Base-by-base conservation (phyloP, 2,329 filamentous ascomycete species). In the Alternaria sp. region DNA sequence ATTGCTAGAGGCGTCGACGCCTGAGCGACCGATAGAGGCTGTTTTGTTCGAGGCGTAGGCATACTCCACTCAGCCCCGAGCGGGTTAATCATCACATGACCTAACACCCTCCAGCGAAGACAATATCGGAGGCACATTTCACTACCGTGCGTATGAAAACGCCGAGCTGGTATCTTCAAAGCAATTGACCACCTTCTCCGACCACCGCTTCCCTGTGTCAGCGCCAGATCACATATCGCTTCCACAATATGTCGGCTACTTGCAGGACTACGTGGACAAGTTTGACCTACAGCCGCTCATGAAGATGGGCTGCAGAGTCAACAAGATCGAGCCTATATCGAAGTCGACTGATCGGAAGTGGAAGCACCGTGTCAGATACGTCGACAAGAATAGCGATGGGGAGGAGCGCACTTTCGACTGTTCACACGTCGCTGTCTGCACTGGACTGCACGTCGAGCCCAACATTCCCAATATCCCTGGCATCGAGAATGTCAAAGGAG, bases 101-200 rank as follows among this genome's bases (percentile, higher is more conserved):
- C 63, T 69, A 50, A 70, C 33, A 26, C 18, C 28, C 4, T 18
- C 50, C 51, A 77, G 75, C 25, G 80, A 83, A 58, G 70, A 76
- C 8, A 75, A 78, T 0, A 76, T 86, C 49, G 84, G 84, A 3
- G 84, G 84, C 3, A 84, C 83, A 1, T 86, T 86, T 69, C 76
- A 78, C 21, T 80, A 84, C 60, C 80, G 82, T 6, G 77, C 81
- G 5, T 86, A 86, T 56, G 82, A 85, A 58, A 82, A 84, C 33
- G 82, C 84, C 2, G 84, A 86, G 80, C 78, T 85, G 2, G 84
- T 86, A 1, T 84, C 82, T 2, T 85, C 83, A 4, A 85, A 84
- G 64, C 84, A 85, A 46, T 76, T 87, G 9, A 86, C 84, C 0
- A 75, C 81, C 18, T 86, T 86, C 64, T 86, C 84, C 1, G 84